Percentiles rank a stretch among this genome's conserved stretches.
Conservation (phyloP, 768 basidiomycete genomes). For the Neoboletus brunneissimus region DNA sequence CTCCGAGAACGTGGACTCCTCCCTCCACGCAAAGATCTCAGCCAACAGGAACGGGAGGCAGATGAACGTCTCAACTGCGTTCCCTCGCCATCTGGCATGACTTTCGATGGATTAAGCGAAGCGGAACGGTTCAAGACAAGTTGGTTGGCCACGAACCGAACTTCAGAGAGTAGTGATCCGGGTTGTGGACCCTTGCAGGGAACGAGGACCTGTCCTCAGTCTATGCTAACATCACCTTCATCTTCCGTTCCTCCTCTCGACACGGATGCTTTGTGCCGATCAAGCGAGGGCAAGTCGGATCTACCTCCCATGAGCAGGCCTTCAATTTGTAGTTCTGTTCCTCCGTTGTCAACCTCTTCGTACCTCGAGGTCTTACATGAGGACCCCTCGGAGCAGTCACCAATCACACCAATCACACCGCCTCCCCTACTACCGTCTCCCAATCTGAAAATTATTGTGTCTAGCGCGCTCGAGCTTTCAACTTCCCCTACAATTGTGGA, state of each 20-base stretch:
- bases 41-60: slow-evolving; percentile 41
- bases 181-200: slow-evolving; percentile 2
- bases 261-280: background rate
- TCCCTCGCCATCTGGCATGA: slow-evolving; percentile 28
- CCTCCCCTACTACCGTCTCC: slow-evolving; percentile 1
- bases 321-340: slow-evolving; percentile 21
- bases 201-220: background rate
- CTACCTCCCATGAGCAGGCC: slow-evolving; percentile 13
- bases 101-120: slow-evolving; percentile 35
- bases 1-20: slow-evolving; percentile 59
- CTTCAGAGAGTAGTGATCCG: slow-evolving; percentile 26
- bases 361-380: slow-evolving; percentile 30
- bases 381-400: slow-evolving; percentile 25
- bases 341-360: slow-evolving; percentile 25
- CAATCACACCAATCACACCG: slow-evolving; percentile 15
- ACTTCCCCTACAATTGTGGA: slow-evolving; percentile 13
- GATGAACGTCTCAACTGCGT: slow-evolving; percentile 39
- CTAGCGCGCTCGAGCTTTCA: slow-evolving; percentile 9
- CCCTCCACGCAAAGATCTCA: slow-evolving; percentile 42
- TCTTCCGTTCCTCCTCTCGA: slow-evolving; percentile 4
- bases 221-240: background rate
- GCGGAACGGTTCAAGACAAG: slow-evolving; percentile 53
- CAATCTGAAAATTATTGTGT: slow-evolving; percentile 19
- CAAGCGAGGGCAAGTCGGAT: slow-evolving; percentile 17
- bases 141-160: slow-evolving; percentile 47